phyloP scores from a whole-genome alignment of 371 early-diverging fungal genomes.

The Nematocida sp. region DNA sequence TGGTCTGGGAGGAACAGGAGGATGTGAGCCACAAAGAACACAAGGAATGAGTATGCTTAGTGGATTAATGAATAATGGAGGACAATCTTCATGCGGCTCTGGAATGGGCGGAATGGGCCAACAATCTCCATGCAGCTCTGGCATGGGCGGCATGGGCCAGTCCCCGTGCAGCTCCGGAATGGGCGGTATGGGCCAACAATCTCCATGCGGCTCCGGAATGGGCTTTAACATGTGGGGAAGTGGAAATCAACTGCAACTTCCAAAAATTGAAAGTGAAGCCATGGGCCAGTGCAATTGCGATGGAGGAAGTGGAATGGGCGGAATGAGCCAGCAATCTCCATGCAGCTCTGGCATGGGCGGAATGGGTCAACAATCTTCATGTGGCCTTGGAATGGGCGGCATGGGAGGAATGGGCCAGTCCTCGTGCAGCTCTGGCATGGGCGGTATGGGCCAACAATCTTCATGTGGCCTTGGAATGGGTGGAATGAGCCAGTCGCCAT shows the following conservation, averaged over 20 bases:
- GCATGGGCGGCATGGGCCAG: too few species aligned
- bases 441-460: background rate
- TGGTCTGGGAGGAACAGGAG: too few species aligned
- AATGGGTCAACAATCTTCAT: background rate
- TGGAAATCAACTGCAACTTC: too few species aligned
- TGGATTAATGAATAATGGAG: background rate
- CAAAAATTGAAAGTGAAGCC: too few species aligned
- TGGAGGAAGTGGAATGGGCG: constrained; percentile 1
- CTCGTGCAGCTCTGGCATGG: background rate
- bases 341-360: background rate
- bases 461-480: background rate
- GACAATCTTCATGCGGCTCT: too few species aligned
- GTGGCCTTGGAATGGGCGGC: background rate
- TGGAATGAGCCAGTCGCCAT: background rate
- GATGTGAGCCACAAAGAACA: too few species aligned
- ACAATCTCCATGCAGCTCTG: too few species aligned
- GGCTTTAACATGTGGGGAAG: too few species aligned
- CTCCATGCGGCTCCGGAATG: too few species aligned
- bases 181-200: background rate
- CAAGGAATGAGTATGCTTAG: background rate
- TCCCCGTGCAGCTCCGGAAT: too few species aligned
- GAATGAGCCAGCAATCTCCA: background rate
- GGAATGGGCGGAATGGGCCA: too few species aligned
- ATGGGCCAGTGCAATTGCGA: too few species aligned
- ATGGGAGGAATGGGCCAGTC: background rate